Base-by-base conservation (phyloP, 257 asterid species). In the Ligustrum vulgare region DNA sequence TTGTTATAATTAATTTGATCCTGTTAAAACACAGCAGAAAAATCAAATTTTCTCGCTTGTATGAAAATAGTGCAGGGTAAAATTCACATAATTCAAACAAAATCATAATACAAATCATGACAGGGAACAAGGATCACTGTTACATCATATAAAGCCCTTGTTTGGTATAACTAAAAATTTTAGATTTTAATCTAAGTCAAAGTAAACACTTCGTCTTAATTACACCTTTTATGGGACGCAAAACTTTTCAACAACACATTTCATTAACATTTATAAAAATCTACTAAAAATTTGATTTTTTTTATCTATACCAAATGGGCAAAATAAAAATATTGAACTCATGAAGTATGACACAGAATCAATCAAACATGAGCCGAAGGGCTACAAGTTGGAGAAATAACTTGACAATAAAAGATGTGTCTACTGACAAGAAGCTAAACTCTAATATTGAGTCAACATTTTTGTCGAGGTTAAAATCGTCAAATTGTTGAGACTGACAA, bases 1-100 rank as follows among this genome's bases (percentile, higher is more conserved):
- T 79, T 81, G 35, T 47, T 69, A 64, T 71, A 63, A 13, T 73
- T 77, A 34, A 80, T 73, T 75, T 73, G 83, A 72, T 84, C 92
- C 93, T 93, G 87, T 76, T 72, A 11, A 72, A 51, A 56, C 25
- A 67, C 67, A 78, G 34, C 75, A 75, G 67, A 65, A 58, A 58
- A 60, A 70, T 67, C 58, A 23, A 18, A 31, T 54, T 54, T 39
- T 33, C n/a, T 66, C 63, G 20, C n/a, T 20, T 12, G 51, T 23
- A 67, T n/a, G 56, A 35, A 11, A 22, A 36, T 22, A 64, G 35
- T 45, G 43, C 16, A 69, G 9, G 65, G 8, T 20, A 8, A 56
- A 36, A 54, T 56, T 16, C 25, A 2, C 15, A 11, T 31, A 20
- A 9, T 20, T 20, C 7, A 25, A n/a, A 68, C 7, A 37, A 68